Percentiles rank a stretch among this genome's conserved stretches.
phyloP scores from a whole-genome alignment of 805 yeast genomes.

The Pichia occidentalis region DNA sequence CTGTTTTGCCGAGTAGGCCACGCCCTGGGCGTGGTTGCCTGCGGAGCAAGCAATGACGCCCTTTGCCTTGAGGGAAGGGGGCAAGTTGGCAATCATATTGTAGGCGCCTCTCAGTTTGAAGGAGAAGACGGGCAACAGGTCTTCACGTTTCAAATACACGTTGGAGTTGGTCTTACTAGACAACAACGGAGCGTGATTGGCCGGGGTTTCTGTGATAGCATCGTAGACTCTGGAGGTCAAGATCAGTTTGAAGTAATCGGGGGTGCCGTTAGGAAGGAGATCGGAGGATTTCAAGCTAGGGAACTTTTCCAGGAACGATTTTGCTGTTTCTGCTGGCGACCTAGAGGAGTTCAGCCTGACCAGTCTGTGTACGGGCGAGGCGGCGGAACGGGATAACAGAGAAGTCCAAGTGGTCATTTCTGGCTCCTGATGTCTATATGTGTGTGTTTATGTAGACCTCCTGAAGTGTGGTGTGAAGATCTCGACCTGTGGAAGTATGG shows the following conservation, averaged over 20 bases:
- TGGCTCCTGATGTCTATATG: no score
- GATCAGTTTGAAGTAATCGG: slow-evolving; percentile 90
- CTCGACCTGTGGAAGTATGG: no score
- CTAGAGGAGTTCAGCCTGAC: no score
- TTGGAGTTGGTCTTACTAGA: slow-evolving; percentile 71
- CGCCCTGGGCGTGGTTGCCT: slow-evolving; percentile 99
- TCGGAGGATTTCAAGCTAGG: slow-evolving; percentile 48
- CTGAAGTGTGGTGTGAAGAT: no score
- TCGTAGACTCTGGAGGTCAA: slow-evolving; percentile 92
- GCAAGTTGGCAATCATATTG: slow-evolving; percentile 89
- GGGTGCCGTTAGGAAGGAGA: slow-evolving; percentile 54
- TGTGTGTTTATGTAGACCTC: no score
- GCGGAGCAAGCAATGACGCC: slow-evolving; percentile 99
- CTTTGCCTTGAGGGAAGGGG: slow-evolving; percentile 52
- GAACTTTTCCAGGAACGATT: slow-evolving; percentile 25
- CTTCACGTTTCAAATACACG: slow-evolving; percentile 83
- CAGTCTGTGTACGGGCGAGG: neutral
- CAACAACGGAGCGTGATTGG: slow-evolving; percentile 66
- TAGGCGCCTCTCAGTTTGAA: slow-evolving; percentile 97
- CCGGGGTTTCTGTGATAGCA: slow-evolving; percentile 85
- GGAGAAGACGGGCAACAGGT: slow-evolving; percentile 87
- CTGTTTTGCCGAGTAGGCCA: slow-evolving; percentile 83
- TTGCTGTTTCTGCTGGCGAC: no score
- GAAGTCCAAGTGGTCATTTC: neutral
- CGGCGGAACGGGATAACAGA: neutral